A percentile compares a stretch with the other conserved stretches of the same genome.
Conservation (phyloP, 2,329 filamentous ascomycete species). For the Aspergillus sp. region DNA sequence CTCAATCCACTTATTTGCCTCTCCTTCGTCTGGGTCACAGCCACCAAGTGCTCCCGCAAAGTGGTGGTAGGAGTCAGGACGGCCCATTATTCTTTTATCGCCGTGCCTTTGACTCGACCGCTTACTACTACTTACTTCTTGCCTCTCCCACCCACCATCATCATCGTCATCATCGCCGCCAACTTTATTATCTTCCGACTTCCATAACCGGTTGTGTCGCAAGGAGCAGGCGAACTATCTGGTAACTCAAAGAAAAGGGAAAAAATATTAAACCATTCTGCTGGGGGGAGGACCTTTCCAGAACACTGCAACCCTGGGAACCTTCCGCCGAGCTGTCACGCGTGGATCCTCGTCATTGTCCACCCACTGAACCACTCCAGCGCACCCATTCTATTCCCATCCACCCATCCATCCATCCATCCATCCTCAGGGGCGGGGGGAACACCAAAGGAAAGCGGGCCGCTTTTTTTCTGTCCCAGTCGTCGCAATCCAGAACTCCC, state of each 20-base stretch:
- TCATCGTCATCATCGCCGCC: neutral
- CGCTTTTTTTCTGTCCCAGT: slow-evolving; percentile 11
- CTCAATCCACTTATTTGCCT: neutral
- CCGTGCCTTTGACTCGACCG: neutral
- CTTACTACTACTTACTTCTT: neutral
- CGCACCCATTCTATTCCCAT: neutral
- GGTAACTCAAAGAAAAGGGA: neutral
- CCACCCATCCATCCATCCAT: neutral
- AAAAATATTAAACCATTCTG: neutral
- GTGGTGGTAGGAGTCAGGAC: neutral
- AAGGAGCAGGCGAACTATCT: neutral
- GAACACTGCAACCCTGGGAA: slow-evolving; percentile 4
- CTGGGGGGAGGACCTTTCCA: neutral
- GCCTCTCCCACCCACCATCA: neutral
- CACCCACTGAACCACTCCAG: slow-evolving; percentile 6
- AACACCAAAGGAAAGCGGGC: slow-evolving; percentile 15
- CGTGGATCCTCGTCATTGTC: slow-evolving; percentile 13
- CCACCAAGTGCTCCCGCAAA: neutral
- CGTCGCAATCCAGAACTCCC: slow-evolving; percentile 17
- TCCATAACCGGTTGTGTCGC: neutral
- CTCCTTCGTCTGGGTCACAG: neutral
- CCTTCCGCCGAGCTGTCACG: slow-evolving; percentile 9
- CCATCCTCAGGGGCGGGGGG: slow-evolving; percentile 21
- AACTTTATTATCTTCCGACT: neutral
- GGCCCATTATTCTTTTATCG: neutral